Conservation (phyloP, 2,329 filamentous ascomycete species). For the Aspergillus clavatus region DNA sequence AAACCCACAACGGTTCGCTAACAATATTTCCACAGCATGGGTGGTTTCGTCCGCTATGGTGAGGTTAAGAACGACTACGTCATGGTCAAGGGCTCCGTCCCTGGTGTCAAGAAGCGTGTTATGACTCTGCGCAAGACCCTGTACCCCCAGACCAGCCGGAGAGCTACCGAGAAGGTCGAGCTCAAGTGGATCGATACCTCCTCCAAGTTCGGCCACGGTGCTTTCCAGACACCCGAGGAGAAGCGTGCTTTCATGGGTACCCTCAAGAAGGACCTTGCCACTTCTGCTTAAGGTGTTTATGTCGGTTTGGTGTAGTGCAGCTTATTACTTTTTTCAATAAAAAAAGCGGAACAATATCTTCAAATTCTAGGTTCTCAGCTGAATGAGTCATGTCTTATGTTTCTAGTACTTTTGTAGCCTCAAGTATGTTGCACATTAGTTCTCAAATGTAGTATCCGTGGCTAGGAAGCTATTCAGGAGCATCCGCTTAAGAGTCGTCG, state of each 20-base stretch:
- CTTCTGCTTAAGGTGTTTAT: constrained; percentile 49
- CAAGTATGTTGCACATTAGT: background rate
- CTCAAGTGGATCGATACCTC: constrained; percentile 99
- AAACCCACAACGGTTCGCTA: constrained; percentile 40
- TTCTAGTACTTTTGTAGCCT: background rate
- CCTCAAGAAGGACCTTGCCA: constrained; percentile 93
- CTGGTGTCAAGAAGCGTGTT: constrained; percentile 98
- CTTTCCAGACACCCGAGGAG: constrained; percentile 97
- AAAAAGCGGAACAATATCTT: constrained; percentile 38
- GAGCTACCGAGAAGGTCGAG: constrained; percentile 96
- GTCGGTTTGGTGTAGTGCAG: constrained; percentile 34
- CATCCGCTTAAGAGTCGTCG: background rate
- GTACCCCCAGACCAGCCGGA: constrained; percentile 93
- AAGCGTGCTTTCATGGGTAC: constrained; percentile 97
- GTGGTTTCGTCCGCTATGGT: constrained; percentile 99
- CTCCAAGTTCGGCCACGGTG: constrained; percentile 99
- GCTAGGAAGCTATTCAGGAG: background rate
- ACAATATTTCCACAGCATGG: constrained; percentile 59
- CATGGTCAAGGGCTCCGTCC: constrained; percentile 95
- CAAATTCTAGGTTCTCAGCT: constrained; percentile 13
- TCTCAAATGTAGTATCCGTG: background rate
- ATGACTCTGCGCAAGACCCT: constrained; percentile 99
- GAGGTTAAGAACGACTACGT: constrained; percentile 99
- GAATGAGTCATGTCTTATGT: background rate
- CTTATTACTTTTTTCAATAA: constrained; percentile 39